A percentile compares a stretch with the other conserved stretches of the same genome.
phyloP scores from a whole-genome alignment of 2,329 filamentous ascomycete species.

The Neoscytalidium dimidiatum region DNA sequence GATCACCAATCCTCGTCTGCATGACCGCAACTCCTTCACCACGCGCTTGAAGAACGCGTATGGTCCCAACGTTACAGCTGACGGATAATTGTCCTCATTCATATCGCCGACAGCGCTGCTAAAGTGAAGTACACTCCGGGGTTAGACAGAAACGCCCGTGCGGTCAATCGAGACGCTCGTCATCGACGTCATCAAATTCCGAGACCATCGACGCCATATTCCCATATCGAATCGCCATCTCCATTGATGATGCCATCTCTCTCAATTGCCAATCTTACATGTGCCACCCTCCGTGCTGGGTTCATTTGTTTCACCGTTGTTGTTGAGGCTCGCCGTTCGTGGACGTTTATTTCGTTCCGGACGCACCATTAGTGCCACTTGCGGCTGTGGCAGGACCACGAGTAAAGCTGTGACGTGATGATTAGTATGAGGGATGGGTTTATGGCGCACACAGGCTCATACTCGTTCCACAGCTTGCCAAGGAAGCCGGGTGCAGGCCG shows the following conservation, averaged over 20 bases:
- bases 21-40: neutral
- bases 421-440: neutral
- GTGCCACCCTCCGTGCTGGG: neutral
- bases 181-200: neutral
- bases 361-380: neutral
- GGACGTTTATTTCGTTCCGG: neutral
- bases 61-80: too few relatives aligned
- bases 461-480: slow-evolving; percentile 20
- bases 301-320: too few relatives aligned
- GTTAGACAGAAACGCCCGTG: neutral
- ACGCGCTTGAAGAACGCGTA: neutral
- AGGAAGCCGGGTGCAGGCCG: slow-evolving; percentile 13
- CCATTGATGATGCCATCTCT: too few relatives aligned
- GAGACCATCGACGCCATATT: neutral
- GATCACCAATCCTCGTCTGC: too few relatives aligned
- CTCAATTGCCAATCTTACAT: neutral
- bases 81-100: too few relatives aligned
- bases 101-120: neutral
- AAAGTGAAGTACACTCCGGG: neutral
- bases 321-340: neutral
- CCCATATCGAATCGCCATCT: too few relatives aligned
- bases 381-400: neutral
- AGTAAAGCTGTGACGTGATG: neutral
- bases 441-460: neutral
- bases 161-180: neutral